A percentile compares a stretch with the other conserved stretches of the same genome.
phyloP scores from a whole-genome alignment of 1,139 yeast genomes.

The Hemisphaericaspora lyxosophila region DNA sequence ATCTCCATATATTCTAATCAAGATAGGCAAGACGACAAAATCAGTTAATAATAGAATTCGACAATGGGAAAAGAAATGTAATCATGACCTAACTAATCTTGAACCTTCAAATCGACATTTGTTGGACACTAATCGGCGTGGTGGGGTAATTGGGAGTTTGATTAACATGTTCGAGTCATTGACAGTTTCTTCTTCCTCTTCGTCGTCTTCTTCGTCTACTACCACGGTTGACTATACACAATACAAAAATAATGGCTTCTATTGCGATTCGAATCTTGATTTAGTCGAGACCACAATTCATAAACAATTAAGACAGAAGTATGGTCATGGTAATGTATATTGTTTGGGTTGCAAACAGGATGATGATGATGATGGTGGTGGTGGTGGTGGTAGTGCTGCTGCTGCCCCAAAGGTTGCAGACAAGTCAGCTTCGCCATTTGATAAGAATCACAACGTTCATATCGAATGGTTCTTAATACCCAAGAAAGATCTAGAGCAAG shows the following conservation, averaged over 20 bases:
- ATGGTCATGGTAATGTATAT: conserved; percentile 44
- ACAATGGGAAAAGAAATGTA: conserved; percentile 59
- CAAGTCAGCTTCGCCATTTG: conserved; percentile 9
- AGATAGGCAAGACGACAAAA: conserved; percentile 58
- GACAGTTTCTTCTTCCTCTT: no score
- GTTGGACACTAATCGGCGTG: conserved; percentile 4
- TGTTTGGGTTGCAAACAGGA: conserved; percentile 38
- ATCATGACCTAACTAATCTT: conserved; percentile 31
- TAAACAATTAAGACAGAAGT: conserved; percentile 26
- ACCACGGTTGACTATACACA: conserved; percentile 8
- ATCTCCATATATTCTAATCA: conserved; percentile 42
- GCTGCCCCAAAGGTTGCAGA: conserved; percentile 2
- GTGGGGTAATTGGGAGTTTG: conserved; percentile 12
- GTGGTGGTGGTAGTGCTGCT: no score
- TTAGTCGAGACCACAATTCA: conserved; percentile 47
- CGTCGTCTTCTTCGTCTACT: no score
- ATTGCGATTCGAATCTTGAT: conserved; percentile 25
- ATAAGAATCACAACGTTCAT: conserved; percentile 38
- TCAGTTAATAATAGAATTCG: conserved; percentile 40
- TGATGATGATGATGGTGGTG: no score
- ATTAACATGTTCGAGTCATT: conserved; percentile 4
- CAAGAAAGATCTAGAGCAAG: conserved; percentile 33
- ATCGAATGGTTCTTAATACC: conserved; percentile 62
- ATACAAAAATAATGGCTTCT: conserved; percentile 33
- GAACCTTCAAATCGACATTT: conserved; percentile 12